Percentiles rank a stretch among this genome's conserved stretches.
These are phyloP conservation scores for Pelargonium australe DNA, from an alignment of 441 rosid species.

Conservation along the genomic window DNA sequence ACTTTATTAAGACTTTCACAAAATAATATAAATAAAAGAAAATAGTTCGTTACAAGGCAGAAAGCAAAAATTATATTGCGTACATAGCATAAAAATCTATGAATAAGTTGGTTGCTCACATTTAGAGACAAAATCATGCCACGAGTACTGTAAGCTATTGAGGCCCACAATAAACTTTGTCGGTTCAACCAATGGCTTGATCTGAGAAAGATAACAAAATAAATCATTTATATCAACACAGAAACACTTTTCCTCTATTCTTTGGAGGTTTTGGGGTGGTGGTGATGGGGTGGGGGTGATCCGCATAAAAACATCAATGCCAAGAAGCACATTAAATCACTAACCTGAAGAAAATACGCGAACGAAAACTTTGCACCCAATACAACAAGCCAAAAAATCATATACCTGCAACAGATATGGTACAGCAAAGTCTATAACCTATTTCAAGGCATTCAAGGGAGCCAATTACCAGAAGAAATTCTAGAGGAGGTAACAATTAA, in stretches of 20 bases:
- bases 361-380: conserved; percentile 82
- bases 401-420: conserved; percentile 51
- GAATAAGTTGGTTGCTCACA: conserved; percentile 37
- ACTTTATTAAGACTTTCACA: not conserved
- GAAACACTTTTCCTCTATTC: not conserved
- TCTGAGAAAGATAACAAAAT: conserved; percentile 43
- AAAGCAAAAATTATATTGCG: no score
- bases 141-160: conserved; percentile 59
- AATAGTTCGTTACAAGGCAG: not conserved
- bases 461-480: not conserved
- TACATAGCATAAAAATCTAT: not conserved
- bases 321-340: conserved; percentile 19
- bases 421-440: not conserved
- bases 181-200: conserved; percentile 78
- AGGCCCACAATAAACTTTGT: conserved; percentile 50
- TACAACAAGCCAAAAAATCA: conserved; percentile 84
- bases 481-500: no score
- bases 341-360: conserved; percentile 89
- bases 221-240: conserved; percentile 16
- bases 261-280: not conserved
- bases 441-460: not conserved
- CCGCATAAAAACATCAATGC: not conserved
- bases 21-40: not conserved
- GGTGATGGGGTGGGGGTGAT: not conserved
- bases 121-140: conserved; percentile 96